Conservation (phyloP, 1,284 basidiomycete species). For the Leccinum solheimii region DNA sequence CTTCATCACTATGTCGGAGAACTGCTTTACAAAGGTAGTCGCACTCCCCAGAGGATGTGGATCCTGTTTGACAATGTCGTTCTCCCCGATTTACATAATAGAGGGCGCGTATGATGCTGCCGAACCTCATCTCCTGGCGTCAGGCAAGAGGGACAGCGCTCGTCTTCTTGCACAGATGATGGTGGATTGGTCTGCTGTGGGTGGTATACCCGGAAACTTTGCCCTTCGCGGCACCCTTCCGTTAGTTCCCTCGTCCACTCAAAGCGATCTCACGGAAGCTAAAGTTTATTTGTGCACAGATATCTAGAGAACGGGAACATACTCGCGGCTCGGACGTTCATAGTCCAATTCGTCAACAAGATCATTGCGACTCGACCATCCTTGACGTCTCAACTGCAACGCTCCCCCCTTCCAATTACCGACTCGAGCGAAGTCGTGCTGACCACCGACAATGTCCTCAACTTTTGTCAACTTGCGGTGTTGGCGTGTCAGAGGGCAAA, state of each 20-base stretch:
- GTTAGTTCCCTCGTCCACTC: constrained; percentile 44
- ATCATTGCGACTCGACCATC: constrained; percentile 44
- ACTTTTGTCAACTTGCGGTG: constrained; percentile 87
- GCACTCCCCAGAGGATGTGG: neutral
- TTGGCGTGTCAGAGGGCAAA: constrained; percentile 82
- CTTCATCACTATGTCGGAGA: constrained; percentile 88
- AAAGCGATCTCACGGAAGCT: neutral
- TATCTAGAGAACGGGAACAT: constrained; percentile 88
- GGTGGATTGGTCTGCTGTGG: constrained; percentile 68
- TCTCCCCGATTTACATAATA: constrained; percentile 32
- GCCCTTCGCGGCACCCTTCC: constrained; percentile 82
- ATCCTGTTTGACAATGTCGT: constrained; percentile 3
- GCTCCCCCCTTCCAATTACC: constrained; percentile 42
- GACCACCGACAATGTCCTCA: constrained; percentile 73
- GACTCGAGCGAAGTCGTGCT: constrained; percentile 66
- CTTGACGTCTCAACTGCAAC: constrained; percentile 44
- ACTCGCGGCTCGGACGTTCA: constrained; percentile 82
- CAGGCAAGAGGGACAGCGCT: constrained; percentile 86
- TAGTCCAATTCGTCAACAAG: constrained; percentile 70
- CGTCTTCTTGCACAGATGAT: constrained; percentile 83
- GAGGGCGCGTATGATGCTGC: constrained; percentile 75
- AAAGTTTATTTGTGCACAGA: constrained; percentile 31
- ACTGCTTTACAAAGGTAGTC: constrained; percentile 80
- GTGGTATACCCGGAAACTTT: constrained; percentile 61
- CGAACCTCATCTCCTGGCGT: constrained; percentile 78